Evolutionary conservation across 2,329 filamentous ascomycete species (phyloP), one percentile per base, ranked within the genome.

Genomic region (Raffaelea ambrosiae): DNA sequence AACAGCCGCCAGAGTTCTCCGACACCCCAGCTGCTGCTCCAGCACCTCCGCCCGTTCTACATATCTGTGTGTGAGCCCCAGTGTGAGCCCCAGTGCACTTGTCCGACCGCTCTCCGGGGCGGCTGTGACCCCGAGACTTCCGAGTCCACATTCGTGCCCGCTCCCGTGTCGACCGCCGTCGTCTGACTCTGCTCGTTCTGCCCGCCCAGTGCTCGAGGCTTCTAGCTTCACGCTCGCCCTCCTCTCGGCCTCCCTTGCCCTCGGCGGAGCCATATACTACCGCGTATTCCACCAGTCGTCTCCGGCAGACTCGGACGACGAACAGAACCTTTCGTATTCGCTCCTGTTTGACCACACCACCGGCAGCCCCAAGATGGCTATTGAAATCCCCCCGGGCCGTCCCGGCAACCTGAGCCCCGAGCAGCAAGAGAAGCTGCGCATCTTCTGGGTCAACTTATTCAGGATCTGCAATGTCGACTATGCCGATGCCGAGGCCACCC

Each of bases 381-480:
- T 59, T 26, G 65, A 73, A 56, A 52, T 61, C 20, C 76, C 75
- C 40, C 77, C 84, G 35, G 93, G 93, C 46, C 82, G 89, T 52
- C 79, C 88, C 47, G 89, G 88, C 50, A 95, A 87, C 57, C 74
- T 98, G 50, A 96, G 90, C n/a, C 66, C 81, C 3, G 90, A 96
- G 53, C 83, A 98, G 68, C 88, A 95, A 59, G 77, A 79, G 54
- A 96, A 94, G 69, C 72, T 98, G 50, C 86, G 84, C 59, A 85
- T 94, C 64, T 77, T 97, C 56, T 98, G 93, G 93, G 67, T 76
- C 14, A 71, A 82, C 47, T 75, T 88, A 36, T 76, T 94, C 55
- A 83, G 85, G 53, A 73, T 95, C 40, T 89, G 86, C 61, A 86
- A 84, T 23, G 74, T 89, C 47, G 56, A 66, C 22, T 54, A 59